phyloP scores from a whole-genome alignment of 2,329 filamentous ascomycete species.

The Claviceps humidiphila region DNA sequence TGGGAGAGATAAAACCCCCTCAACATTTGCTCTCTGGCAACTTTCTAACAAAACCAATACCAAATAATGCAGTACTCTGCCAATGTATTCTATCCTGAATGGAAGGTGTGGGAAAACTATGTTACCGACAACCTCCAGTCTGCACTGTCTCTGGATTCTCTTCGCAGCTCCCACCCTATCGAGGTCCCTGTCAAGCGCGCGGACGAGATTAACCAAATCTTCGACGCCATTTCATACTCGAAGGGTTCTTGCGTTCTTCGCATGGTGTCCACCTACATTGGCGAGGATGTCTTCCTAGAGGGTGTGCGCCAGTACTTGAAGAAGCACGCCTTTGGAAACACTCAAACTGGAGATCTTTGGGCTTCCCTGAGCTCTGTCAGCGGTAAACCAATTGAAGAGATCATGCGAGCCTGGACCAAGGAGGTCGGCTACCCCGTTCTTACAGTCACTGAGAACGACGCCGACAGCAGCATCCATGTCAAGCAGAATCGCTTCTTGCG shows the following conservation, averaged over 20 bases:
- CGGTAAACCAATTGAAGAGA: slow-evolving; percentile 76
- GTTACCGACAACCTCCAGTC: slow-evolving; percentile 86
- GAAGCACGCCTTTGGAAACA: slow-evolving; percentile 95
- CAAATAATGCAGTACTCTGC: slow-evolving; percentile 50
- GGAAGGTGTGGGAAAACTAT: slow-evolving; percentile 96
- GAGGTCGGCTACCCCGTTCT: slow-evolving; percentile 89
- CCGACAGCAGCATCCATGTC: slow-evolving; percentile 61
- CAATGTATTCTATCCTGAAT: slow-evolving; percentile 91
- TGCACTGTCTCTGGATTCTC: slow-evolving; percentile 74
- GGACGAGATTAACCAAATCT: slow-evolving; percentile 96
- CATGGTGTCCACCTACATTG: slow-evolving; percentile 93
- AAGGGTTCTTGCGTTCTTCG: slow-evolving; percentile 92
- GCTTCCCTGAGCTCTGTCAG: slow-evolving; percentile 75
- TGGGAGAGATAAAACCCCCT: no score
- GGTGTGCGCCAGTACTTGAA: slow-evolving; percentile 84
- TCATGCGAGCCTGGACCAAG: slow-evolving; percentile 97
- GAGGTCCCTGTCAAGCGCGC: slow-evolving; percentile 92
- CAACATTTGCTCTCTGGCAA: background rate
- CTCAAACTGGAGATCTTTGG: slow-evolving; percentile 83
- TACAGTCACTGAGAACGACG: slow-evolving; percentile 55
- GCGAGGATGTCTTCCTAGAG: slow-evolving; percentile 85
- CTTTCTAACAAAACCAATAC: background rate
- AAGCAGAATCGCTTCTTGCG: slow-evolving; percentile 93
- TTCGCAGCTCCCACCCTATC: slow-evolving; percentile 90
- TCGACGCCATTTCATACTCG: slow-evolving; percentile 93